These are phyloP conservation scores for Smallanthus sonchifolius DNA, from an alignment of 129 eudicot genomes.

Conservation along the genomic window DNA sequence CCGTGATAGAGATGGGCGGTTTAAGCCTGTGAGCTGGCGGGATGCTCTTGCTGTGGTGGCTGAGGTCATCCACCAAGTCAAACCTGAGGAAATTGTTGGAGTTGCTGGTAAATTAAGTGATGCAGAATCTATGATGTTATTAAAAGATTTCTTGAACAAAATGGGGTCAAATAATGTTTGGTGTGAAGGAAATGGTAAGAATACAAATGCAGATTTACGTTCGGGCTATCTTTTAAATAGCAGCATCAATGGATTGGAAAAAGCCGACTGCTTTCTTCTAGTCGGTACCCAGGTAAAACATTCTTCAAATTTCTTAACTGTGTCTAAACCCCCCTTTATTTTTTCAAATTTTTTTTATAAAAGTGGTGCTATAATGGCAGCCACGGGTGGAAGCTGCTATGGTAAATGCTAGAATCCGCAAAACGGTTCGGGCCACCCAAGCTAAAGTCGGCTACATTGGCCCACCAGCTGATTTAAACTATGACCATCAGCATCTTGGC, in stretches of 20 bases:
- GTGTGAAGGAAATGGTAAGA: slow-evolving; percentile 76
- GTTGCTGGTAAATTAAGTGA: slow-evolving; percentile 87
- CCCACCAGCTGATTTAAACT: slow-evolving; percentile 73
- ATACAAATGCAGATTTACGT: slow-evolving; percentile 68
- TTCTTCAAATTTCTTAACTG: not conserved
- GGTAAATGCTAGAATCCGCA: slow-evolving; percentile 88
- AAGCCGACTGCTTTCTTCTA: slow-evolving; percentile 77
- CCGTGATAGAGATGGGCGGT: slow-evolving; percentile 86
- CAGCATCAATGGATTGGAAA: slow-evolving; percentile 73
- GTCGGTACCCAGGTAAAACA: slow-evolving; percentile 86
- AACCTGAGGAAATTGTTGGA: slow-evolving; percentile 78
- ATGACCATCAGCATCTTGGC: slow-evolving; percentile 71
- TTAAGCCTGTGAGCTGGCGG: slow-evolving; percentile 75
- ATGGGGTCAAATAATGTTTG: slow-evolving; percentile 84
- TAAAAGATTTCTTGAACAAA: slow-evolving; percentile 72
- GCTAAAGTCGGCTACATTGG: slow-evolving; percentile 89
- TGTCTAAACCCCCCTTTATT: not conserved
- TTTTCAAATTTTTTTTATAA: not conserved
- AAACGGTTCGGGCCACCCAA: slow-evolving; percentile 65
- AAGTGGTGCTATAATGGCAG: slow-evolving; percentile 26
- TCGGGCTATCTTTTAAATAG: slow-evolving; percentile 79
- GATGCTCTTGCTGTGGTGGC: slow-evolving; percentile 89
- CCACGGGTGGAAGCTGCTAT: slow-evolving; percentile 94
- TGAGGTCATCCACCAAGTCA: slow-evolving; percentile 63
- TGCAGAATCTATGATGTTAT: slow-evolving; percentile 86